Evolutionary conservation across 768 basidiomycete species (phyloP), one percentile per base, ranked within the genome.

Genomic region (Lentinula sp.): DNA sequence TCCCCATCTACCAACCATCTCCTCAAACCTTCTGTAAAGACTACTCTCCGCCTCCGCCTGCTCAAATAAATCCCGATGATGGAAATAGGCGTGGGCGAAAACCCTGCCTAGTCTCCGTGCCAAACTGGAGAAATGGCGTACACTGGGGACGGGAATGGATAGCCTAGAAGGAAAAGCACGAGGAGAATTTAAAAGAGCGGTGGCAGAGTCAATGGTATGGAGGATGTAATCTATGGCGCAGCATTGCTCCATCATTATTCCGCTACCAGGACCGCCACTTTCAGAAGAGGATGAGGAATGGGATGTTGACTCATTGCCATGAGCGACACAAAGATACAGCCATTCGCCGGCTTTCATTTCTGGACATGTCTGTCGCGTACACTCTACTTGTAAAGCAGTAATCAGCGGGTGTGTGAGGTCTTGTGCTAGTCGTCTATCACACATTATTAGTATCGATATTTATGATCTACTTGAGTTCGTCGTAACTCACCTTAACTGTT

Each of bases 311-410:
- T 91, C 91, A 67, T 87, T 91, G 20, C 92, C 93, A 73, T 98
- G 95, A 0, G 94, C 95, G 42, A 95, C 94, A 66, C 96, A 98
- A 6, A 98, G 76, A 73, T 97, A 98, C 33, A 93, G 80, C 96
- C 96, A 98, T 77, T 98, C 93, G 59, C 92, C 93, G n/a, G 95
- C 95, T 73, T 95, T 95, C 96, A 99, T 99, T 74, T 96, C 89
- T 1, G 95, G 93, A 78, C 96, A 99, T 9, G 88, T 84, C 39
- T 81, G 74, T 42, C 91, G 85, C 12, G 88, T 92, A 70, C 95
- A 98, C 71, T 93, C 91, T 66, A 88, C 86, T 70, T 94, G 93
- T 43, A 95, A 76, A 69, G 85, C 86, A 1, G 89, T 91, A 50
- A 95, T 90, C 45, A 94, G 79, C 4, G 93, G 92, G 66, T 93